phyloP scores from a whole-genome alignment of 768 basidiomycete species.

The Boletus vinaceobasis region DNA sequence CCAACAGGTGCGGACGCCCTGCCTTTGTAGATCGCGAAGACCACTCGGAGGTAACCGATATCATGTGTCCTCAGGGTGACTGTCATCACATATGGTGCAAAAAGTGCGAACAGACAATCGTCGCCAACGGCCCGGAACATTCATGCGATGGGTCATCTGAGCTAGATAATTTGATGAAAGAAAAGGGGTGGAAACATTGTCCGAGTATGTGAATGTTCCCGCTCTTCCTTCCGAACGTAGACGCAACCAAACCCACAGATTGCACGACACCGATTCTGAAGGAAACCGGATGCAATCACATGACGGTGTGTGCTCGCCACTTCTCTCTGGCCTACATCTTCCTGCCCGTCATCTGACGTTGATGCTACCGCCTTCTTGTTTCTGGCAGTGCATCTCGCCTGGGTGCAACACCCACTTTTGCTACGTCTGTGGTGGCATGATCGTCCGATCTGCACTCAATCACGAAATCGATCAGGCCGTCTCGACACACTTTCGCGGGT shows the following conservation, averaged over 20 bases:
- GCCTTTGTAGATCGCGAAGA: conserved; percentile 51
- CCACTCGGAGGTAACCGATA: conserved; percentile 35
- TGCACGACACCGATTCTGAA: conserved; percentile 52
- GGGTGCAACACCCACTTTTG: conserved; percentile 63
- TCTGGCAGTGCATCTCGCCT: conserved; percentile 47
- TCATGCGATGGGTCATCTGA: conserved; percentile 60
- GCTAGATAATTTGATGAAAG: conserved; percentile 47
- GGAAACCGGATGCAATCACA: conserved; percentile 54
- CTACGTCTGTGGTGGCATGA: conserved; percentile 47
- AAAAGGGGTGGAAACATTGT: conserved; percentile 63
- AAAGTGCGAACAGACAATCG: conserved; percentile 45
- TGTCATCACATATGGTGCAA: conserved; percentile 62
- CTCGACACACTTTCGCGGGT: conserved; percentile 33
- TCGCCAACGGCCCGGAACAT: conserved; percentile 39
- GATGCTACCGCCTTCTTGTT: background rate
- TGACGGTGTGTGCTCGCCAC: conserved; percentile 38
- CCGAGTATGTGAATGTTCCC: conserved; percentile 40
- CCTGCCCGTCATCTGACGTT: background rate
- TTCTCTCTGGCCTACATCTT: background rate
- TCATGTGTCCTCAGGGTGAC: conserved; percentile 47
- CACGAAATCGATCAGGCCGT: conserved; percentile 30
- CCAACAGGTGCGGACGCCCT: conserved; percentile 46
- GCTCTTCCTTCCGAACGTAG: background rate
- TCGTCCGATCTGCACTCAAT: conserved; percentile 38
- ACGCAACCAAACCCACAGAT: conserved; percentile 22